These are phyloP conservation scores for Favolaschia claudopus DNA, from an alignment of 768 basidiomycete species.

Conservation along the genomic window DNA sequence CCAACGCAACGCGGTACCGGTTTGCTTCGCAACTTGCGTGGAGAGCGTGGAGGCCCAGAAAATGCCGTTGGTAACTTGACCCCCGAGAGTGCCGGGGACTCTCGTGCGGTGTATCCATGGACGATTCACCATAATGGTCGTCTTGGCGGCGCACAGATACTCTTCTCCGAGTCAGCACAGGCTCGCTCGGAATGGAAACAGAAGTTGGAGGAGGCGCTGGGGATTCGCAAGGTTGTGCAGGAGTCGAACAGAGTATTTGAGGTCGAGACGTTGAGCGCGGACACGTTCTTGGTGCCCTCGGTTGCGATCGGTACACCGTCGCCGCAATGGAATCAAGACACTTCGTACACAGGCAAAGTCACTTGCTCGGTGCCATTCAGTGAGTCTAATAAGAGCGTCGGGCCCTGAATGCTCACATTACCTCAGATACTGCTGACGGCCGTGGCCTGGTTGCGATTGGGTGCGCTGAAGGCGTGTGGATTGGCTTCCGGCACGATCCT, in stretches of 20 bases:
- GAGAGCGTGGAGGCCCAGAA: constrained; percentile 44
- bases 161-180: constrained; percentile 85
- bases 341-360: constrained; percentile 83
- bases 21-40: constrained; percentile 70
- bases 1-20: constrained; percentile 79
- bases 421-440: constrained; percentile 81
- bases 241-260: constrained; percentile 97
- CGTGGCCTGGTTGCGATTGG: constrained; percentile 91
- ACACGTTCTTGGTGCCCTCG: constrained; percentile 86
- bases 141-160: constrained; percentile 83
- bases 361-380: constrained; percentile 97
- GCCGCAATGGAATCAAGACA: constrained; percentile 73
- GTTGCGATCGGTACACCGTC: constrained; percentile 53
- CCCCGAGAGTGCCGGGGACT: constrained; percentile 61
- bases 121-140: constrained; percentile 90
- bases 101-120: constrained; percentile 85
- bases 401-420: background rate
- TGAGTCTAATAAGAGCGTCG: constrained; percentile 51
- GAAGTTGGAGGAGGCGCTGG: constrained; percentile 89
- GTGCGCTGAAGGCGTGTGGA: constrained; percentile 97
- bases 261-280: constrained; percentile 86
- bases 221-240: constrained; percentile 83
- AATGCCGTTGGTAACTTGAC: too few species aligned
- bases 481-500: constrained; percentile 91
- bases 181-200: constrained; percentile 87